Evolutionary conservation across 352 stramenopile genomes (phyloP), one percentile per base, ranked within the genome.

Genomic region (Globisporangium spiculum): DNA sequence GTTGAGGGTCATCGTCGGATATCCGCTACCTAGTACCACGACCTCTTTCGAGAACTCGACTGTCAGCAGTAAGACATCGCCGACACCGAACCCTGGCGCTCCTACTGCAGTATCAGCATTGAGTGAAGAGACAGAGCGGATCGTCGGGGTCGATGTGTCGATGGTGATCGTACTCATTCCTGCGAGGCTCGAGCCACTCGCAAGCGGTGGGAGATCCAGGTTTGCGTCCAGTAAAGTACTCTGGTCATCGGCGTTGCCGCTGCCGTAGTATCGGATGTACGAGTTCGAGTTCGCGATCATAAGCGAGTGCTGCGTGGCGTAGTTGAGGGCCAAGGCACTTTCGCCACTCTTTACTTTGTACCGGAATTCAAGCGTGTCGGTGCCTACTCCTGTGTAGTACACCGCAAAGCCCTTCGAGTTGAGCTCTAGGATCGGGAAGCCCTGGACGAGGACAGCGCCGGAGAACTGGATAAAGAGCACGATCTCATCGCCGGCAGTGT

Each of bases 11-110:
- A 94, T 58, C 0, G 68, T 79, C 2, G 84, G 83, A 12, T 22
- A 57, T 0, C 81, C 86, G 18, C 5, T 50, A 5, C 41, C 41
- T 2, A 68, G 52, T 2, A 94, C 80, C 4, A 65, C 34, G 1
- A 96, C 76, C 20, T 88, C 80, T 2, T 70, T 74, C 0, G 87
- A 90, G 44, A 91, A 95, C 20, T 73, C 64, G 20, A 94, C 84
- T 3, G 80, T 69, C 26, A 96, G 72, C 22, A 92, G 76, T 24
- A 96, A 68, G 9, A 90, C 76, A 48, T 94, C 86, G 2, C 87
- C 89, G 8, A 87, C 63, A 3, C 84, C 87, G 56, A 92, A 95
- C 0, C 75, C 80, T 27, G 67, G 50, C 0, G 56, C 78, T 7
- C 72, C 73, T 26, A n/a, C 32, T 12, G 53, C 60, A 3, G 75